Base-by-base conservation (phyloP, 352 stramenopile genomes). In the Phytophthora foliorum region DNA sequence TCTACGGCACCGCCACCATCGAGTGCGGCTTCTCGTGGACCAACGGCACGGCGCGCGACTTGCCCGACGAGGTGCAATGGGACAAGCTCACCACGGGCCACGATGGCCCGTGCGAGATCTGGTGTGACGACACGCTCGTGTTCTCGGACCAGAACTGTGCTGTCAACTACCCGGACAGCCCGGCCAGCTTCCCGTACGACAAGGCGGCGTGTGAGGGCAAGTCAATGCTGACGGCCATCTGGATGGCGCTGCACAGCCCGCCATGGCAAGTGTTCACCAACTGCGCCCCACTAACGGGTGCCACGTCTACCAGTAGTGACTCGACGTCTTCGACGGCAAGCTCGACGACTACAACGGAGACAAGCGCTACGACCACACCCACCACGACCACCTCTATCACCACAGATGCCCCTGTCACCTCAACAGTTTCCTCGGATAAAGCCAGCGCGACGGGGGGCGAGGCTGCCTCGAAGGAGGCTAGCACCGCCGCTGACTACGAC, bases 261-360 rank as follows among this genome's bases (percentile, higher is more conserved):
- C 60, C 68, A 21, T 88, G 79, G 79, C 79, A 88, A 45, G 57
- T 83, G 27, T 88, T 85, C 63, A 85, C 67, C 7, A 82, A 84
- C 64, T 86, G 75, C 38, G 72, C 75, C 16, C 50, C 62, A 17
- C 24, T 80, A 17, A 71, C 29, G 3, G 63, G 69, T 10, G 72
- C 52, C n/a, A 66, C 57, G 21, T 54, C 46, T 3, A 57, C 36
- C 22, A 63, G 44, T 17, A 68, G 42, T 24, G 29, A 34, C 10
- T 63, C 67, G 21, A 57, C 38, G 3, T 56, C 63, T 17, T 62
- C 68, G 16, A 56, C 56, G 0, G 44, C 57, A 3, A 48, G 29
- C 1, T 44, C 64, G 16, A 57, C 53, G 10, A 65, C 19, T 0
- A 55, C 54, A 24, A 67, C 55, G 24, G n/a, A 56, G 34, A 60